These are phyloP conservation scores for Paulownia fortunei DNA, from an alignment of 257 asterid species.

Conservation along the genomic window DNA sequence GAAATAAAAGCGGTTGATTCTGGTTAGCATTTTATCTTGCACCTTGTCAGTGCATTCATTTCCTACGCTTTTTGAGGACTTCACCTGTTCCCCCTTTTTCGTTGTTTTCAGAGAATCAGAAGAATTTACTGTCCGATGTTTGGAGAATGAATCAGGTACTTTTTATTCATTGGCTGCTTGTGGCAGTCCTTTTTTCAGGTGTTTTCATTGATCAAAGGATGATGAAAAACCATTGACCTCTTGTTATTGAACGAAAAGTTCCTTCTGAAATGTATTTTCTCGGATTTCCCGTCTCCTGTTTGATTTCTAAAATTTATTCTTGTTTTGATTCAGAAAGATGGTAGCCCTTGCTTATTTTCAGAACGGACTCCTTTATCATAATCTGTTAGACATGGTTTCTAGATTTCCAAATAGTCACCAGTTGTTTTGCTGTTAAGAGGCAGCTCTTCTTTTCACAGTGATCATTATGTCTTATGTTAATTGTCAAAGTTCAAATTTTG, in stretches of 20 bases:
- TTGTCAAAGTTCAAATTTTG: not conserved
- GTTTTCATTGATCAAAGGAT: not conserved
- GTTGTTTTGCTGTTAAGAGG: no score
- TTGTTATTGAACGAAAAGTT: not conserved
- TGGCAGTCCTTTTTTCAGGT: not conserved
- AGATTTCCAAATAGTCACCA: no score
- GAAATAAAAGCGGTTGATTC: constrained; percentile 98
- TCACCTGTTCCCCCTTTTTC: constrained; percentile 28
- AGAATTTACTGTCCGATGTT: constrained; percentile 85
- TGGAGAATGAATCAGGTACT: constrained; percentile 99
- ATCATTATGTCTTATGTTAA: not conserved
- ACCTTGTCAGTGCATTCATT: constrained; percentile 20
- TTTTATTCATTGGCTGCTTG: constrained; percentile 17
- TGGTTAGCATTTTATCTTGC: constrained; percentile 55
- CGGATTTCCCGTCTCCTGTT: not conserved
- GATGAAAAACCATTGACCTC: constrained; percentile 6
- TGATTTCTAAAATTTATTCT: not conserved
- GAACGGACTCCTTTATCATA: constrained; percentile 1
- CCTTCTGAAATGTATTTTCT: not conserved
- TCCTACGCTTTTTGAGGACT: constrained; percentile 34
- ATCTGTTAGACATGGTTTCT: not conserved
- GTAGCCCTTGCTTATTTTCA: no score
- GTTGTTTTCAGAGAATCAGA: constrained; percentile 75
- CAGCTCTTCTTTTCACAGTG: no score
- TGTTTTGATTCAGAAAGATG: not conserved